Evolutionary conservation across 352 stramenopile genomes (phyloP).

Genomic region (Phytophthora capsici): DNA sequence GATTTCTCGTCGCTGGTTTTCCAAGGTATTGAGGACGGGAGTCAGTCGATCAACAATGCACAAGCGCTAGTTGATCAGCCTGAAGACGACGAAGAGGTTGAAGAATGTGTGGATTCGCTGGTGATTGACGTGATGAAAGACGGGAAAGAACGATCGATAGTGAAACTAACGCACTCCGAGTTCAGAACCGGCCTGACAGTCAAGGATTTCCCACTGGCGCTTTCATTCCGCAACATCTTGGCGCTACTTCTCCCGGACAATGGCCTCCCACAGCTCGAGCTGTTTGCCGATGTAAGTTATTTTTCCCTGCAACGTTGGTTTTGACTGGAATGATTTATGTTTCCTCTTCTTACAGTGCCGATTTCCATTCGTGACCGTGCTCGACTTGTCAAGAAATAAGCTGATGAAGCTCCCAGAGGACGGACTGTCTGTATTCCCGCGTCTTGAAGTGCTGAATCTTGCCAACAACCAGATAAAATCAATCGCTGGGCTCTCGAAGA

Average conservation of each 20-base stretch:
- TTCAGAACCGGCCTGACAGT: conserved; percentile 54
- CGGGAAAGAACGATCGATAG: conserved; percentile 54
- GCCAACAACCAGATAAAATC: conserved; percentile 60
- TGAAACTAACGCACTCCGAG: conserved; percentile 57
- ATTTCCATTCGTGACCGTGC: conserved; percentile 53
- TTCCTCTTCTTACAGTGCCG: conserved; percentile 48
- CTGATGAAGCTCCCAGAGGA: conserved; percentile 61
- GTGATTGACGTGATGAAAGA: conserved; percentile 64
- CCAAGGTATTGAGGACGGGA: conserved; percentile 19
- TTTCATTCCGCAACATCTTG: conserved; percentile 68
- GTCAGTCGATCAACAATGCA: not conserved
- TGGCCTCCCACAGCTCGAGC: conserved; percentile 45
- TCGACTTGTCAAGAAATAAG: conserved; percentile 76
- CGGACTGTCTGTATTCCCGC: conserved; percentile 58
- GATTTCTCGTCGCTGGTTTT: conserved; percentile 49
- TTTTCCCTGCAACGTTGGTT: not conserved
- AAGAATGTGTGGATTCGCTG: conserved; percentile 48
- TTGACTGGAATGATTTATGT: no score
- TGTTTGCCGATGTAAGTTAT: conserved; percentile 64
- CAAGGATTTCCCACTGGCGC: conserved; percentile 53
- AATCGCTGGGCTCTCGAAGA: conserved; percentile 61
- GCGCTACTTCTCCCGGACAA: conserved; percentile 72
- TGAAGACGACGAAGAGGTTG: conserved; percentile 45
- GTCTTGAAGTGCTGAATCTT: conserved; percentile 72
- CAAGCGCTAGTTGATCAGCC: conserved; percentile 19